Percentiles rank a stretch among this genome's conserved stretches.
phyloP scores from a whole-genome alignment of 2,329 filamentous ascomycete genomes.

The Aspergillus sergii region DNA sequence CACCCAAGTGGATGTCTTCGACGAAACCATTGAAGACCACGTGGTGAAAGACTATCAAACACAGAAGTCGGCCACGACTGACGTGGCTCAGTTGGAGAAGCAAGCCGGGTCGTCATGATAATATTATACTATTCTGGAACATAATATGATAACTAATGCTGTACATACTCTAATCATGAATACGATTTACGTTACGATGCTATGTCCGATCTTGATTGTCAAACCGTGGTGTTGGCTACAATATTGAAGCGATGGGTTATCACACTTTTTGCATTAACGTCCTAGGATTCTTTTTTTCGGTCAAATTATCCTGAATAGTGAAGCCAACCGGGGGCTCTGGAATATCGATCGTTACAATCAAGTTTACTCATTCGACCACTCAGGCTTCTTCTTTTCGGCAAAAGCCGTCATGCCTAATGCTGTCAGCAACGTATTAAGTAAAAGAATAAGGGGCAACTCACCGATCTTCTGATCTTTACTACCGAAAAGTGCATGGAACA shows the following conservation, averaged over 20 bases:
- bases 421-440: conserved; percentile 13
- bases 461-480: conserved; percentile 97
- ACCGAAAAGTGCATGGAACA: conserved; percentile 93
- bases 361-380: conserved; percentile 78
- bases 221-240: not conserved
- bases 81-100: conserved; percentile 59
- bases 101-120: conserved; percentile 12
- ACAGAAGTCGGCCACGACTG: conserved; percentile 54
- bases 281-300: not conserved
- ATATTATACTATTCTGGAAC: conserved; percentile 11
- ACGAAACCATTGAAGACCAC: conserved; percentile 35
- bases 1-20: conserved; percentile 60
- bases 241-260: not conserved
- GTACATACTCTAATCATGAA: conserved; percentile 25
- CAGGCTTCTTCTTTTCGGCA: conserved; percentile 88
- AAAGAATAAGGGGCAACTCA: conserved; percentile 36
- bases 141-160: conserved; percentile 12
- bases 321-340: not conserved
- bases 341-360: not conserved
- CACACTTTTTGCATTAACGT: not conserved
- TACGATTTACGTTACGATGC: conserved; percentile 16
- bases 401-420: conserved; percentile 78
- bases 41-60: conserved; percentile 34
- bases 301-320: not conserved
- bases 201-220: not conserved